phyloP scores from a whole-genome alignment of 805 yeast genomes.

The Schwanniomyces vanrijiae region DNA sequence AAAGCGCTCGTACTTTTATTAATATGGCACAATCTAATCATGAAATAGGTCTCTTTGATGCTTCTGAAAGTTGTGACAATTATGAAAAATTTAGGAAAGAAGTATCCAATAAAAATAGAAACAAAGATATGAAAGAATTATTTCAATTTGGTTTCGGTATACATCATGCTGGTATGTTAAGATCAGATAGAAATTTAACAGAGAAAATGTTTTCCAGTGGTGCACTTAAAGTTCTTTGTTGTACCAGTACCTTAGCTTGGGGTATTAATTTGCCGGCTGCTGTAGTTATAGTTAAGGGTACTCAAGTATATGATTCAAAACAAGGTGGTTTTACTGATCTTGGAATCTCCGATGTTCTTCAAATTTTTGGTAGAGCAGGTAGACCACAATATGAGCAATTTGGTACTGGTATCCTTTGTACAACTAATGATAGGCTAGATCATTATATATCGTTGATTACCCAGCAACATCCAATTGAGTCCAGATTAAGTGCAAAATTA shows the following conservation, averaged over 20 bases:
- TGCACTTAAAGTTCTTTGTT: constrained; percentile 82
- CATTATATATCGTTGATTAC: constrained; percentile 87
- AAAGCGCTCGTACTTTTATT: constrained; percentile 73
- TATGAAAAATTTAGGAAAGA: constrained; percentile 58
- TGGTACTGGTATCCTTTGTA: constrained; percentile 91
- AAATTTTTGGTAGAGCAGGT: constrained; percentile 99
- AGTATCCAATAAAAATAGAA: constrained; percentile 63
- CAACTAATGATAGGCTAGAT: constrained; percentile 76
- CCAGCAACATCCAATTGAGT: constrained; percentile 96
- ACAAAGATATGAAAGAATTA: constrained; percentile 77
- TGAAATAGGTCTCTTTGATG: constrained; percentile 60
- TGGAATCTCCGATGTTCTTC: constrained; percentile 95
- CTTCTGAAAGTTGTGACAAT: constrained; percentile 40
- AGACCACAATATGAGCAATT: constrained; percentile 92
- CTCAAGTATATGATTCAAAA: constrained; percentile 91
- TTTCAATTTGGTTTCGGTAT: constrained; percentile 83
- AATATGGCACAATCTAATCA: constrained; percentile 62
- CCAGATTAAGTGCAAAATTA: constrained; percentile 70
- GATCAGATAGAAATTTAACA: constrained; percentile 85
- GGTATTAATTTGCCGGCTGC: constrained; percentile 99
- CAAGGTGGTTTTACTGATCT: constrained; percentile 92
- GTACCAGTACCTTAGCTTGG: constrained; percentile 99
- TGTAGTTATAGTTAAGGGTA: constrained; percentile 93
- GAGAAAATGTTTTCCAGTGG: constrained; percentile 87
- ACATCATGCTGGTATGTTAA: constrained; percentile 96